phyloP scores from a whole-genome alignment of 768 basidiomycete species.

The Lentinula lateritia region DNA sequence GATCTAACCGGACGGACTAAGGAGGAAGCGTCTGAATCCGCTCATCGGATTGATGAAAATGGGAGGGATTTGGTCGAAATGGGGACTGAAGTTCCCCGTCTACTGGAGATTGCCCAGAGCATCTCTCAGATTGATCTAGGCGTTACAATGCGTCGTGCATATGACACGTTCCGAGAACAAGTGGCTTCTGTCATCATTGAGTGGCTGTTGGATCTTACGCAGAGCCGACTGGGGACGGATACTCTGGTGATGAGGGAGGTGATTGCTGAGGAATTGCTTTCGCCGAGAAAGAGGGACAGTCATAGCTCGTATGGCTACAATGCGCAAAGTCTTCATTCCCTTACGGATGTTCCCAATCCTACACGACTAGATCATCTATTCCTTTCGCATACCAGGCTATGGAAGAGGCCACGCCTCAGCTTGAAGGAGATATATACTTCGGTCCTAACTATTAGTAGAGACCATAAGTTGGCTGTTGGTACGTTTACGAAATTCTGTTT shows the following conservation, averaged over 20 bases:
- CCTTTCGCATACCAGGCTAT: conserved; percentile 76
- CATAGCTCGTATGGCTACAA: conserved; percentile 37
- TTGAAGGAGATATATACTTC: conserved; percentile 81
- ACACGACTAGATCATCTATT: conserved; percentile 72
- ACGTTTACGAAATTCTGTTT: conserved; percentile 18
- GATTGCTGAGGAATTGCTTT: conserved; percentile 64
- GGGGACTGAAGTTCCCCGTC: conserved; percentile 41
- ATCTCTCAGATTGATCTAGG: conserved; percentile 88
- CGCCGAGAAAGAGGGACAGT: conserved; percentile 48
- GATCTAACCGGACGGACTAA: conserved; percentile 48
- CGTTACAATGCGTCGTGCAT: conserved; percentile 81
- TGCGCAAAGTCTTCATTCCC: conserved; percentile 27
- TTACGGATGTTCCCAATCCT: conserved; percentile 43
- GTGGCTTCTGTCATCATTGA: conserved; percentile 79
- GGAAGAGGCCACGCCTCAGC: conserved; percentile 79
- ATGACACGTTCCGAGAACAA: conserved; percentile 87
- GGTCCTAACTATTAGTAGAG: conserved; percentile 62
- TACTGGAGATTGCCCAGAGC: conserved; percentile 74
- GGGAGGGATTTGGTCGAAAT: conserved; percentile 85
- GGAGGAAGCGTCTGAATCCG: conserved; percentile 53
- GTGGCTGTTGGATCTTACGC: conserved; percentile 79
- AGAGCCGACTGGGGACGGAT: conserved; percentile 64
- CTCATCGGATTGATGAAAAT: conserved; percentile 63
- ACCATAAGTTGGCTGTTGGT: conserved; percentile 79
- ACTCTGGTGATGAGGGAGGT: conserved; percentile 65